Evolutionary conservation across 176 grass and related monocot genomes (phyloP), one percentile per base, ranked within the genome.

Genomic region (Chrysopogon serrulatus): DNA sequence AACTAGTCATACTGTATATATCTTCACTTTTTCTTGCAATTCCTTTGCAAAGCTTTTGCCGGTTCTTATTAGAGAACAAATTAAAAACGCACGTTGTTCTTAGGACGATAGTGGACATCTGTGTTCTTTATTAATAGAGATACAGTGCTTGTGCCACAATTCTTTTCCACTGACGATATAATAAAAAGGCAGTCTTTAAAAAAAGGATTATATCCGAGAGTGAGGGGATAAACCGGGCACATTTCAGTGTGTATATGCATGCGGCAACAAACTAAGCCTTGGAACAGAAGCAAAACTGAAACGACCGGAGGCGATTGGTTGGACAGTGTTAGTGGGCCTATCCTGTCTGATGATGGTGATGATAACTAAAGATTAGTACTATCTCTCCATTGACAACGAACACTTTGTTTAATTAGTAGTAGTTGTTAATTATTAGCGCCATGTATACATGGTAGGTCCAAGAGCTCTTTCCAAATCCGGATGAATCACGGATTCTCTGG

Each of bases 111-210:
- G 35, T 69, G 66, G 35, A 36, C 37, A 24, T 40, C 34, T 24
- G 36, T 10, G 23, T 41, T 42, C 26, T 28, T 0, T 62, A 65
- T 34, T 10, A 42, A 41, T n/a, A n/a, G n/a, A n/a, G n/a, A n/a
- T 41, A 41, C 74, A 93, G 92, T 94, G 68, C 13, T 75, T 15
- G 68, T 57, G n/a, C 2, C 21, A 17, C 51, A 26, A 26, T 36
- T 59, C 33, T 13, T 76, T 27, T 57, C 19, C 3, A n/a, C 23
- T 9, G 23, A 76, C 13, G 8, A 57, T 4, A 56, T n/a, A 37
- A 17, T 35, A 43, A 71, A 3, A 27, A 5, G 1, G 15, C 8
- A 37, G 21, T 34, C 3, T 54, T n/a, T 41, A 70, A 26, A 49
- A 30, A 53, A 23, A 40, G 57, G 24, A 54, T 15, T 75, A 26